Evolutionary conservation across 2,329 filamentous ascomycete species (phyloP).

Genomic region (Colletotrichum tropicale): DNA sequence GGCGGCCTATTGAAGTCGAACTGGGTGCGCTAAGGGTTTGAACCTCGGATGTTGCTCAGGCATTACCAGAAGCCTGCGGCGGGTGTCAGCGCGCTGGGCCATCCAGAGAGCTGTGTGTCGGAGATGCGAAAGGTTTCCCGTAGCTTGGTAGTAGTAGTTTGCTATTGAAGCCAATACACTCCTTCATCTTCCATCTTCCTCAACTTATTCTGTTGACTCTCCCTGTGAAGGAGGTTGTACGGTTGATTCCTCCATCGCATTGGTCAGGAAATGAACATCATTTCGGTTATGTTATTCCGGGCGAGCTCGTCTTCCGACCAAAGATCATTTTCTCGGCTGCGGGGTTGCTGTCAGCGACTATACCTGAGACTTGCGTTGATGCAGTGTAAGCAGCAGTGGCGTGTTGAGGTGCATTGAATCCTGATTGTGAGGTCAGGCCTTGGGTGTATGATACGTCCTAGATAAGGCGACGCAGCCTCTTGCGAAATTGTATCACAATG

Average conservation of each 20-base stretch:
- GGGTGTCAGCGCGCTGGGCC: not conserved
- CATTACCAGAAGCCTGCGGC: not conserved
- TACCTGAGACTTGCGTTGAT: not conserved
- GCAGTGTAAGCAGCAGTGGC: not conserved
- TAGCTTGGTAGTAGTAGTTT: not conserved
- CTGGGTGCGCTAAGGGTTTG: not conserved
- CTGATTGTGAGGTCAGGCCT: not conserved
- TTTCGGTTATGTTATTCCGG: not conserved
- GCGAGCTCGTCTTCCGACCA: not conserved
- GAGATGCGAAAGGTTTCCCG: not conserved
- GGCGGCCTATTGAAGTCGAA: not conserved
- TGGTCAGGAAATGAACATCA: not conserved
- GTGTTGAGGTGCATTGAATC: not conserved
- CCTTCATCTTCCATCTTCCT: not conserved
- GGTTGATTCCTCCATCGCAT: too few species aligned
- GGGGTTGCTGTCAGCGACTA: not conserved
- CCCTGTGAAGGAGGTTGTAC: not conserved
- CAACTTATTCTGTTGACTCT: too few species aligned
- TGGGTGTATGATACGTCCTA: not conserved
- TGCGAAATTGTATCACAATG: not conserved
- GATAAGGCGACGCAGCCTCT: not conserved
- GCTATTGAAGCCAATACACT: not conserved
- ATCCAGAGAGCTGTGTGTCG: not conserved
- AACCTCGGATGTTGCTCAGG: not conserved
- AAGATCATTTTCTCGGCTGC: not conserved